phyloP scores from a whole-genome alignment of 2,329 filamentous ascomycete genomes.

The Colletotrichum plurivorum region DNA sequence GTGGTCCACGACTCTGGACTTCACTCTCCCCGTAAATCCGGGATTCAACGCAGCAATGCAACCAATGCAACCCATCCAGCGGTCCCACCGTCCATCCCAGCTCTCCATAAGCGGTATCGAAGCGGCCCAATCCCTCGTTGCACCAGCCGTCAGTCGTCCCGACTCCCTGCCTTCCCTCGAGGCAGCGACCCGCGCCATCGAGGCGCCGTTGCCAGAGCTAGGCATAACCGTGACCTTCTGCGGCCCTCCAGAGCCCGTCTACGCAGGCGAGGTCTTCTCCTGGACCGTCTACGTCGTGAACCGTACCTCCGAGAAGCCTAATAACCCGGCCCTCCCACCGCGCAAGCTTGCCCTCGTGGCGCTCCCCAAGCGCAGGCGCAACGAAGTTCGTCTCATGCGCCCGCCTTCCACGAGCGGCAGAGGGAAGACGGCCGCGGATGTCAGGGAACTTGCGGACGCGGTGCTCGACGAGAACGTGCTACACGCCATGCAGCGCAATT shows the following conservation, averaged over 20 bases:
- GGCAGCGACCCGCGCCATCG: slow-evolving; percentile 62
- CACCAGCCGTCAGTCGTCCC: slow-evolving; percentile 70
- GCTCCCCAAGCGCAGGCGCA: slow-evolving; percentile 74
- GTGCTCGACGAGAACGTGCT: slow-evolving; percentile 80
- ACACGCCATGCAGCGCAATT: slow-evolving; percentile 78
- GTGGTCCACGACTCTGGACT: slow-evolving; percentile 80
- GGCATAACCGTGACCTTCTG: slow-evolving; percentile 84
- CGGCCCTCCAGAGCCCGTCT: slow-evolving; percentile 69
- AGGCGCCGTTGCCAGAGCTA: slow-evolving; percentile 69
- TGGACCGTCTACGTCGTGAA: slow-evolving; percentile 86
- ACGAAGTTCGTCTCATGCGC: slow-evolving; percentile 66
- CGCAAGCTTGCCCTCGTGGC: slow-evolving; percentile 80
- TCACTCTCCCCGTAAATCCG: slow-evolving; percentile 75
- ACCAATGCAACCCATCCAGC: slow-evolving; percentile 71
- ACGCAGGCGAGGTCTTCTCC: slow-evolving; percentile 76
- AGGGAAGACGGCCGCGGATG: slow-evolving; percentile 40
- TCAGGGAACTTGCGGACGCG: slow-evolving; percentile 69
- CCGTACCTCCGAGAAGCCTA: slow-evolving; percentile 64
- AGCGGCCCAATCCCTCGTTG: slow-evolving; percentile 67
- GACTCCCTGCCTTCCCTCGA: slow-evolving; percentile 73
- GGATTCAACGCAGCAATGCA: slow-evolving; percentile 71
- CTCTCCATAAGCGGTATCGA: slow-evolving; percentile 72
- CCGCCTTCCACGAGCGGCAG: slow-evolving; percentile 67
- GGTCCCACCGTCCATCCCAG: slow-evolving; percentile 73
- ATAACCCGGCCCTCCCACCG: slow-evolving; percentile 54